phyloP scores from a whole-genome alignment of 1,284 basidiomycete genomes.

The Cystobasidiaceae sp. region DNA sequence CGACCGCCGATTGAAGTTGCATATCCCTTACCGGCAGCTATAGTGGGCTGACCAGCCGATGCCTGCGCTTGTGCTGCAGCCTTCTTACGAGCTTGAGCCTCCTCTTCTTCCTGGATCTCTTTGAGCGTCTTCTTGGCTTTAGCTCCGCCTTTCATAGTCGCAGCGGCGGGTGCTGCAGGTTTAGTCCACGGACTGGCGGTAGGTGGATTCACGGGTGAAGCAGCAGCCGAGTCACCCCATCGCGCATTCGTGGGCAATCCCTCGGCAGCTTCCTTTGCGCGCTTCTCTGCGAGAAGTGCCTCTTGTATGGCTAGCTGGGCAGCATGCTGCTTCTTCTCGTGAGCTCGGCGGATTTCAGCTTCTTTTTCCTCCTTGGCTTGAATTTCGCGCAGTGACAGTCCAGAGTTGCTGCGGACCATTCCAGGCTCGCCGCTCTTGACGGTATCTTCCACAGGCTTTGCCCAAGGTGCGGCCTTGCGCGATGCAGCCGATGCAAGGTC shows the following conservation, averaged over 20 bases:
- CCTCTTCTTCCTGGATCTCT: slow-evolving; percentile 97
- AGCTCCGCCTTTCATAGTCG: slow-evolving; percentile 41
- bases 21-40: slow-evolving; percentile 39
- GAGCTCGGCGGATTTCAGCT: slow-evolving; percentile 64
- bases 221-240: slow-evolving; percentile 67
- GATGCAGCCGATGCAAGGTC: slow-evolving; percentile 26
- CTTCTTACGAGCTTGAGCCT: slow-evolving; percentile 68
- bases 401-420: slow-evolving; percentile 13
- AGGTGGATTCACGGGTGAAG: slow-evolving; percentile 51
- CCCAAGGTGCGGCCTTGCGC: slow-evolving; percentile 43
- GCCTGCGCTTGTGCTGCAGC: slow-evolving; percentile 44
- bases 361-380: slow-evolving; percentile 87
- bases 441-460: slow-evolving; percentile 35
- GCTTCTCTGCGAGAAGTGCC: slow-evolving; percentile 45
- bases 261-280: slow-evolving; percentile 45
- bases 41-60: slow-evolving; percentile 36
- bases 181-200: slow-evolving; percentile 48
- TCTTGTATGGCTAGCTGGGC: slow-evolving; percentile 44
- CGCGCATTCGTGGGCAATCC: slow-evolving; percentile 55
- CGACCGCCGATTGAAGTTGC: slow-evolving; percentile 42
- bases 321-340: slow-evolving; percentile 56
- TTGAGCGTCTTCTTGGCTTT: slow-evolving; percentile 84
- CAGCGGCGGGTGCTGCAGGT: slow-evolving; percentile 48
- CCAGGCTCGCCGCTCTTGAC: not conserved
- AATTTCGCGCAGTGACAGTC: slow-evolving; percentile 75